These are phyloP conservation scores for Syzygium grande DNA, from an alignment of 345 rosid species.

Conservation along the genomic window DNA sequence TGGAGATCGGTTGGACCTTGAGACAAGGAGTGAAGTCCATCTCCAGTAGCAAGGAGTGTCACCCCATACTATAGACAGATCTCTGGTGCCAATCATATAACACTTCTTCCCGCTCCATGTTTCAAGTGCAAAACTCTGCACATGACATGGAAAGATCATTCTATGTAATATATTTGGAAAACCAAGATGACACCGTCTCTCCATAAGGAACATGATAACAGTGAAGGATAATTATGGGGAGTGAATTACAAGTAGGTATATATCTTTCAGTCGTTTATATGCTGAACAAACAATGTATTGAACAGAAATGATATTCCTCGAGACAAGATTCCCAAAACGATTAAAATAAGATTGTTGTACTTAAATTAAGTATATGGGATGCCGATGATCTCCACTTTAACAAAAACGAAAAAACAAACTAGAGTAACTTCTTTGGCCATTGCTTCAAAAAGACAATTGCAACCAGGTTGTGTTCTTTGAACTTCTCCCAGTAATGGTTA, in stretches of 20 bases:
- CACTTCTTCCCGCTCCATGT: constrained; percentile 26
- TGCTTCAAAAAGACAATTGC: background rate
- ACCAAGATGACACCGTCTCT: background rate
- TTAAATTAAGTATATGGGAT: background rate
- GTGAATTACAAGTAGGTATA: background rate
- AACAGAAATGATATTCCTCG: background rate
- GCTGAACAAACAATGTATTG: background rate
- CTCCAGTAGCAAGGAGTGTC: constrained; percentile 19
- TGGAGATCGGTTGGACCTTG: constrained; percentile 8
- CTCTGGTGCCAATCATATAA: constrained; percentile 21
- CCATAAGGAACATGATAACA: background rate
- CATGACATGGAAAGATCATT: background rate
- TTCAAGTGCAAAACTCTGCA: constrained; percentile 22
- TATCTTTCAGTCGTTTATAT: background rate
- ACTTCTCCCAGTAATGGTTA: background rate
- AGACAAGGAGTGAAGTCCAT: constrained; percentile 3
- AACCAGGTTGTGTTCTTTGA: background rate
- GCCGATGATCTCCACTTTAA: background rate
- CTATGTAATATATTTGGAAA: background rate
- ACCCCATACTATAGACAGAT: constrained; percentile 19
- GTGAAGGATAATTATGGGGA: background rate
- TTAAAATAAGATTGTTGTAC: background rate
- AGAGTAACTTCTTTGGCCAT: background rate
- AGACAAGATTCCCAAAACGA: background rate
- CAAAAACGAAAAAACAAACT: background rate